These are phyloP conservation scores for Circinella minor DNA, from an alignment of 371 early-diverging fungal species.

Conservation along the genomic window DNA sequence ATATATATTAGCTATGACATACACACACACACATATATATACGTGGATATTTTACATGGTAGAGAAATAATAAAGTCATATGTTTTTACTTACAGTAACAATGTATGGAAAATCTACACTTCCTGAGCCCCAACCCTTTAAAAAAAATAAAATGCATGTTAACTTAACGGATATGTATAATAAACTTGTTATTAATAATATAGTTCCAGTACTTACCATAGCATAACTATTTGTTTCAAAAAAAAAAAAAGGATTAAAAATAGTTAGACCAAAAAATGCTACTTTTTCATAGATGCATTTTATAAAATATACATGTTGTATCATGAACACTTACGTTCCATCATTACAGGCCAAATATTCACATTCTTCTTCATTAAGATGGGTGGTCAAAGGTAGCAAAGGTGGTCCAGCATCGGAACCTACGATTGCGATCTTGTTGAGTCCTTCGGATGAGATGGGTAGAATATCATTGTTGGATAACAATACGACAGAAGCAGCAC, in stretches of 20 bases:
- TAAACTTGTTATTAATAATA: too few relatives aligned
- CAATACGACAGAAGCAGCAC: slow-evolving; percentile 56
- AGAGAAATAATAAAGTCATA: too few relatives aligned
- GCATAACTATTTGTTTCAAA: slow-evolving; percentile 31
- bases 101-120: slow-evolving; percentile 55
- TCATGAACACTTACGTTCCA: background rate
- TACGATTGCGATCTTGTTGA: slow-evolving; percentile 28
- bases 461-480: slow-evolving; percentile 52
- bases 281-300: background rate
- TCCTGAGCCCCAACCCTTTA: slow-evolving; percentile 61
- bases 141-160: slow-evolving; percentile 40
- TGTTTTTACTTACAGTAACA: slow-evolving; percentile 36
- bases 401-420: slow-evolving; percentile 49
- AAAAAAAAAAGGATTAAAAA: background rate
- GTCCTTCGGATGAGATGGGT: slow-evolving; percentile 26
- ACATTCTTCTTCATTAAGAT: too few relatives aligned
- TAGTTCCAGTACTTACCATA: slow-evolving; percentile 15
- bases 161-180: slow-evolving; percentile 13
- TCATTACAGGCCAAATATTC: too few relatives aligned
- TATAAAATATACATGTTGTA: background rate
- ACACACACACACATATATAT: too few relatives aligned
- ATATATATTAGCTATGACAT: too few relatives aligned
- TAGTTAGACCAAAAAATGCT: background rate
- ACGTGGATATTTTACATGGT: too few relatives aligned
- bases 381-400: too few relatives aligned